phyloP scores from a whole-genome alignment of 495 filamentous ascomycete genomes.

The Tuber microsphaerosporum region DNA sequence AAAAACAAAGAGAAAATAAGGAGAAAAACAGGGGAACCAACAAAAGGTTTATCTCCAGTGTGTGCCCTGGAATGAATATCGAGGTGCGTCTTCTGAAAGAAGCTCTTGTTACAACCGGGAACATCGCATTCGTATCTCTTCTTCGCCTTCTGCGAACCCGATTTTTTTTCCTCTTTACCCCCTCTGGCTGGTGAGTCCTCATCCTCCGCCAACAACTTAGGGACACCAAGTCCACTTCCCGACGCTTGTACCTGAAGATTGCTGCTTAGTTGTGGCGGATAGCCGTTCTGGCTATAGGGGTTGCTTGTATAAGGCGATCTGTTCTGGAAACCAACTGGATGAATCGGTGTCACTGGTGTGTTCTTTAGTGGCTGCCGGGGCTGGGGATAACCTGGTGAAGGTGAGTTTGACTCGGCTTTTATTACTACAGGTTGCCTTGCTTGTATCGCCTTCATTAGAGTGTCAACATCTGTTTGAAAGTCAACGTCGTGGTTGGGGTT shows the following conservation, averaged over 20 bases:
- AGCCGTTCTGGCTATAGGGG: constrained; percentile 25
- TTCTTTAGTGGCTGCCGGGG: constrained; percentile 27
- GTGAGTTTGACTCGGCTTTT: constrained; percentile 41
- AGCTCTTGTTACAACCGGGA: constrained; percentile 69
- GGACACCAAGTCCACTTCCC: constrained; percentile 27
- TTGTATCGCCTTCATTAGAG: constrained; percentile 89
- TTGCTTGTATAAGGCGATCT: constrained; percentile 13
- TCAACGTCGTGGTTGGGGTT: constrained; percentile 47
- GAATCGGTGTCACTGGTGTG: constrained; percentile 33
- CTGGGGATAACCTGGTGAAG: constrained; percentile 32
- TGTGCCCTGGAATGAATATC: constrained; percentile 87
- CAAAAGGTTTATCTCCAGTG: constrained; percentile 85
- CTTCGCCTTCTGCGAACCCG: constrained; percentile 43
- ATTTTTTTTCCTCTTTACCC: constrained; percentile 40
- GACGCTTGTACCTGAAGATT: constrained; percentile 22
- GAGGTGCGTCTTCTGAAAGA: constrained; percentile 87
- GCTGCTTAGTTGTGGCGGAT: constrained; percentile 24
- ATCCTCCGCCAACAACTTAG: constrained; percentile 30
- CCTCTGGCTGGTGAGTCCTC: constrained; percentile 21
- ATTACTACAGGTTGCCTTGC: constrained; percentile 47
- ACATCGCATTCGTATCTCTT: constrained; percentile 72
- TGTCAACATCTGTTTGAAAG: constrained; percentile 78
- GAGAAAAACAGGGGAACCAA: constrained; percentile 42
- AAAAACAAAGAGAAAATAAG: background rate
- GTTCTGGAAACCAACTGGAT: constrained; percentile 29